Base-by-base conservation (phyloP, 257 asterid species). In the Nicotiana sylvestris region DNA sequence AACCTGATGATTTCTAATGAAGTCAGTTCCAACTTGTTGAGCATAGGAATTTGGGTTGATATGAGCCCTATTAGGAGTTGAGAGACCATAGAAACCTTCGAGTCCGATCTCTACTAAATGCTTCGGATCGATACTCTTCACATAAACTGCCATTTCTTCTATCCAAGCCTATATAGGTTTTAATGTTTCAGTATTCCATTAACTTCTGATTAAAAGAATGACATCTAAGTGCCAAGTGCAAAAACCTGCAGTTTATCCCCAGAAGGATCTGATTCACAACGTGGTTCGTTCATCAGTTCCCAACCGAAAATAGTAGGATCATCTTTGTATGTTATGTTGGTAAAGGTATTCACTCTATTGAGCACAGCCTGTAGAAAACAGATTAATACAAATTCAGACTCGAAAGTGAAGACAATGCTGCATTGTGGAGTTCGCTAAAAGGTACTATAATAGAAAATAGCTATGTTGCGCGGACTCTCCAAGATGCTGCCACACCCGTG, bases 201-300 rank as follows among this genome's bases (percentile, higher is more conserved):
- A 53, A 9, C 51, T 37, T 69, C 49, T 15, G 64, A 65, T 9
- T 2, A 62, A 61, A 15, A 49, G 70, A 18, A 80, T 0, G n/a
- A 80, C 35, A 62, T 60, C 10, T 17, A 62, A 61, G 57, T 37
- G 39, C 25, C 46, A 80, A n/a, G 21, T 39, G 61, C 21, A 35
- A 39, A 53, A 66, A 88, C 98, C 94, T 95, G 98, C 85, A 95
- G 83, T 85, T 80, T 92, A 84, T 95, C 87, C 49, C 98, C 98
- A 0, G 98, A 87, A 60, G 98, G 97, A 86, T 93, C 97, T 3
- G 98, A 89, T 79, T 89, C 97, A 27, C 97, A 95, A 5, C 95
- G 93, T 0, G 99, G 97, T 89, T 95, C 98, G 25, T 94, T 95
- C 89, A 96, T 94, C 80, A 96, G 93, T 85, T 96, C 99, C 99